Conservation (phyloP, 2,329 filamentous ascomycete genomes). For the Dactylellina leptospora region DNA sequence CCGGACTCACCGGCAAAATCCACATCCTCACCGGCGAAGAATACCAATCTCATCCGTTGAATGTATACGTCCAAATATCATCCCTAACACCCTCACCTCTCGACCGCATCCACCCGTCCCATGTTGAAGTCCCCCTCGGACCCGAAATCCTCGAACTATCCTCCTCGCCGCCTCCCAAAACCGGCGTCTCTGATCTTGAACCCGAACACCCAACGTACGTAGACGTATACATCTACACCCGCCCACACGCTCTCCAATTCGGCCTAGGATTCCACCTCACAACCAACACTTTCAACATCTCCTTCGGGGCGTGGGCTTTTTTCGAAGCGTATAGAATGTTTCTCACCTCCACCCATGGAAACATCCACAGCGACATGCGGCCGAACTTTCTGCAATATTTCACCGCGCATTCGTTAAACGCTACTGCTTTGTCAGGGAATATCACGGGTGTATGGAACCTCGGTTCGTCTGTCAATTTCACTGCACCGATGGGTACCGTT, state of each 20-base stretch:
- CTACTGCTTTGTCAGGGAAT: neutral
- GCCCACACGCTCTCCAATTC: slow-evolving; percentile 8
- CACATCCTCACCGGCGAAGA: slow-evolving; percentile 17
- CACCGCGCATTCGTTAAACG: neutral
- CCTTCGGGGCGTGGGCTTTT: neutral
- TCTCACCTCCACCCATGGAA: neutral
- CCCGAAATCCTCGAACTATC: neutral
- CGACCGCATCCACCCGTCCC: neutral
- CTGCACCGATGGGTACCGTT: neutral
- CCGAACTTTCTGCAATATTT: neutral
- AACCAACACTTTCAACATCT: slow-evolving; percentile 7
- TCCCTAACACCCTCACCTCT: neutral
- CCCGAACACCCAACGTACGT: slow-evolving; percentile 3
- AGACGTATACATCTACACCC: slow-evolving; percentile 24
- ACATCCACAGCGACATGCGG: slow-evolving; percentile 2
- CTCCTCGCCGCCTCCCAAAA: neutral
- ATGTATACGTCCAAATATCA: slow-evolving; percentile 9
- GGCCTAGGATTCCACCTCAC: neutral
- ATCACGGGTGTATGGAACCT: slow-evolving; percentile 14
- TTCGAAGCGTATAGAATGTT: neutral
- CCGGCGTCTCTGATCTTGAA: neutral
- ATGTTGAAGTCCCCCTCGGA: neutral
- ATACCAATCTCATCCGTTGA: slow-evolving; percentile 8
- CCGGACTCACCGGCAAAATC: slow-evolving; percentile 7
- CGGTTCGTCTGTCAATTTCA: neutral